phyloP scores from a whole-genome alignment of 352 stramenopile species.

The Pythium folliculosum region DNA sequence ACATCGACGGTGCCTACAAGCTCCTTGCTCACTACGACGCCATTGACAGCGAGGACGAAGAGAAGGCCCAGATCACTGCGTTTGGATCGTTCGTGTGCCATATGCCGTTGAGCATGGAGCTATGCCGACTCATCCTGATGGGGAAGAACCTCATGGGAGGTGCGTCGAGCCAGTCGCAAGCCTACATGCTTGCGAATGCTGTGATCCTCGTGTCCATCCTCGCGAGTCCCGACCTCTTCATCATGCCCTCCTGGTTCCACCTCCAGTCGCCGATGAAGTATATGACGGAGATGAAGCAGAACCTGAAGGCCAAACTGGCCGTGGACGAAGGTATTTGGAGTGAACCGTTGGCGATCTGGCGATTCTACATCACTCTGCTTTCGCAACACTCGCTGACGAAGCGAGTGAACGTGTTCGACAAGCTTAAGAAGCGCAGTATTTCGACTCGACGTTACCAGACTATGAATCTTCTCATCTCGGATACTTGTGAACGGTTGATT shows the following conservation, averaged over 20 bases:
- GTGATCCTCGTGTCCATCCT: constrained; percentile 74
- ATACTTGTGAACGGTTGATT: constrained; percentile 69
- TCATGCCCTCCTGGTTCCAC: constrained; percentile 84
- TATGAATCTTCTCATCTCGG: constrained; percentile 77
- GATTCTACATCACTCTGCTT: constrained; percentile 65
- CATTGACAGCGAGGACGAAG: constrained; percentile 61
- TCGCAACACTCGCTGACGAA: constrained; percentile 42
- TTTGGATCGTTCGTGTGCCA: constrained; percentile 83
- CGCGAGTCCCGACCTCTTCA: constrained; percentile 66
- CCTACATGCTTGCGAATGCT: constrained; percentile 39
- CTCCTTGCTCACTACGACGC: constrained; percentile 67
- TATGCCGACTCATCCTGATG: constrained; percentile 76
- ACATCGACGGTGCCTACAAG: constrained; percentile 82
- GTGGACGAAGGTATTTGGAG: constrained; percentile 70
- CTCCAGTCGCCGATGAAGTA: constrained; percentile 58
- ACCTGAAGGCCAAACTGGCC: constrained; percentile 65
- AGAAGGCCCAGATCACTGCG: constrained; percentile 57
- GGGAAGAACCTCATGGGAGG: constrained; percentile 31
- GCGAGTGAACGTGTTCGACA: constrained; percentile 43
- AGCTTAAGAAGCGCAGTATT: constrained; percentile 58
- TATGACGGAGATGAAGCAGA: constrained; percentile 78
- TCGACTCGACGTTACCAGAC: constrained; percentile 72
- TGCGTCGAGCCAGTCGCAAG: constrained; percentile 6
- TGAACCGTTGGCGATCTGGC: constrained; percentile 74
- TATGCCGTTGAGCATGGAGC: constrained; percentile 70